Evolutionary conservation across 2,329 filamentous ascomycete genomes (phyloP).

Genomic region (Botryotinia narcissicola): DNA sequence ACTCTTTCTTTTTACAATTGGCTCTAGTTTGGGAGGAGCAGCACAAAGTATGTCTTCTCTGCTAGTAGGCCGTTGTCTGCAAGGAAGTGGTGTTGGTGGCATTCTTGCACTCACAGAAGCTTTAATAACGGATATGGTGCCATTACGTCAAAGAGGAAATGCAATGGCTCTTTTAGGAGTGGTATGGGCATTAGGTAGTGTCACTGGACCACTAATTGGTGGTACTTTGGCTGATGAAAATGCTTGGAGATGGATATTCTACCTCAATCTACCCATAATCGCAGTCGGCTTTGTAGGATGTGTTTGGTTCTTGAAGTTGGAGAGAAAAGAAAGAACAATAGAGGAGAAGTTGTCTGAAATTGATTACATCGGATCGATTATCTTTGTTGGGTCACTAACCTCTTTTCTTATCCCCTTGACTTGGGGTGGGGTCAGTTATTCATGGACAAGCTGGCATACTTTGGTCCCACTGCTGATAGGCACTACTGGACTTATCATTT

Average conservation of each 20-base stretch:
- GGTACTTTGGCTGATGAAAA: conserved; percentile 42
- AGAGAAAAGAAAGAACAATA: conserved; percentile 37
- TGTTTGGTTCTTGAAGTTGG: conserved; percentile 28
- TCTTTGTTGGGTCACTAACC: conserved; percentile 59
- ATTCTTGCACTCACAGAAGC: conserved; percentile 47
- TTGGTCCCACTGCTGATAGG: conserved; percentile 60
- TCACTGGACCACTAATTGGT: conserved; percentile 40
- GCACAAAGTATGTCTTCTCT: conserved; percentile 33
- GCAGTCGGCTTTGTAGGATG: conserved; percentile 25
- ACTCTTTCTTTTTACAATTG: conserved; percentile 27
- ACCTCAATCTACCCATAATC: conserved; percentile 31
- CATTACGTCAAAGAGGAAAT: conserved; percentile 42
- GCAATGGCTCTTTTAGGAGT: conserved; percentile 36
- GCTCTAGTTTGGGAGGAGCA: conserved; percentile 37
- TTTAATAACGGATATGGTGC: conserved; percentile 46
- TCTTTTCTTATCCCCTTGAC: conserved; percentile 60
- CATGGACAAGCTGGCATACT: conserved; percentile 59
- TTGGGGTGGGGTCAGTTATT: conserved; percentile 61
- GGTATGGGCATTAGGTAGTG: conserved; percentile 33
- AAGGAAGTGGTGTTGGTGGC: conserved; percentile 52
- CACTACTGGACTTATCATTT: conserved; percentile 47
- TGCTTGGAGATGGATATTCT: conserved; percentile 36
- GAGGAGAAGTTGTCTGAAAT: conserved; percentile 38
- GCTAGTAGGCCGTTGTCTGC: conserved; percentile 41
- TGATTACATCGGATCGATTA: conserved; percentile 60